A percentile compares a stretch with the other conserved stretches of the same genome.
Conservation (phyloP, 495 filamentous ascomycete genomes). For the Penicillium paxilli region DNA sequence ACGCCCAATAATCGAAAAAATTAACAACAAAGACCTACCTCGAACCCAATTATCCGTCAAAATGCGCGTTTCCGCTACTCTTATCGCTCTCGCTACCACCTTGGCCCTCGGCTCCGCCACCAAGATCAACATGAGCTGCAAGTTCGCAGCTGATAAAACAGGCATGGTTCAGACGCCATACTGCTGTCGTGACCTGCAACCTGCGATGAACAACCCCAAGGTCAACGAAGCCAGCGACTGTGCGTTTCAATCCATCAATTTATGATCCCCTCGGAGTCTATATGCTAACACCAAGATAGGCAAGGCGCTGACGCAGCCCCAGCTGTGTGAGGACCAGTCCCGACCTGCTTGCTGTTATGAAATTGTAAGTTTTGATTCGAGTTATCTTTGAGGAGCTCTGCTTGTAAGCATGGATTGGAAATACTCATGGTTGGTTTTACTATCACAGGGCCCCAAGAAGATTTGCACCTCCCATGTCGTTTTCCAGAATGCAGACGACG, state of each 20-base stretch:
- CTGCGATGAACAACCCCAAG: constrained; percentile 23
- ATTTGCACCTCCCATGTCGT: constrained; percentile 32
- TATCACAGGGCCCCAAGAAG: constrained; percentile 24
- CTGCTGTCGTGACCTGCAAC: constrained; percentile 35
- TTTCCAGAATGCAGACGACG: constrained; percentile 21
- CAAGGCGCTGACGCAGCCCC: constrained; percentile 12
- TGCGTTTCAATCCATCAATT: constrained; percentile 9
- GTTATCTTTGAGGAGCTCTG: no score
- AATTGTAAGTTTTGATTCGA: constrained; percentile 17
- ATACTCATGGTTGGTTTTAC: background rate
- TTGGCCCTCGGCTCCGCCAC: constrained; percentile 23
- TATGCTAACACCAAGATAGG: background rate
- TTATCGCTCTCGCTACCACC: constrained; percentile 21
- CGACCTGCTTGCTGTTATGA: constrained; percentile 29
- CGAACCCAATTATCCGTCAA: constrained; percentile 5
- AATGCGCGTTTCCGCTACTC: constrained; percentile 33
- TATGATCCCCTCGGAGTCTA: background rate
- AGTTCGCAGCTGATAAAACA: constrained; percentile 34
- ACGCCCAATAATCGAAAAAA: background rate
- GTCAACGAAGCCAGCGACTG: constrained; percentile 31
- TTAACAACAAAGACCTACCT: background rate
- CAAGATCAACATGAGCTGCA: constrained; percentile 33
- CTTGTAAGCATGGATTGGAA: no score
- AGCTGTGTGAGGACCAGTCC: constrained; percentile 30
- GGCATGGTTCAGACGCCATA: constrained; percentile 37